Base-by-base conservation (phyloP, 805 yeast genomes). In the Schwanniomyces sp. region DNA sequence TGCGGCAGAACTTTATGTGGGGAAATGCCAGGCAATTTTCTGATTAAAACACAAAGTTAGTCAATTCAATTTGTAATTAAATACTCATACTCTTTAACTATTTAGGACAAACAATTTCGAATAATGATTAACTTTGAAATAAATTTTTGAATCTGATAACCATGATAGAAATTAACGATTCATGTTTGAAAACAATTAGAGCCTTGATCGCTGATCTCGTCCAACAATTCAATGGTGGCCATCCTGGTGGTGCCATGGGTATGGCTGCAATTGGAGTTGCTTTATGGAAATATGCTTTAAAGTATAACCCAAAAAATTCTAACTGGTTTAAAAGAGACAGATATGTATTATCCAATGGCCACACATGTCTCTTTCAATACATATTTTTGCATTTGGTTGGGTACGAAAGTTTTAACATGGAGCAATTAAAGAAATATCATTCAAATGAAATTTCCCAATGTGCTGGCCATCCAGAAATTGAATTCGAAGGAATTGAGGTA, bases 381-480 rank as follows among this genome's bases (percentile, higher is more conserved):
- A 74, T 91, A 32, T 69, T 92, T 72, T 78, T 92, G 62, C 94
- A 88, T 70, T 77, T 94, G 62, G 82, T 82, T 63, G 98, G 98
- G 52, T 92, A 82, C 78, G 86, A 81, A 48, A 58, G 57, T 61
- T 74, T 84, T 65, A 63, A 88, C 48, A 69, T 92, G 56, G 96
- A 90, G 39, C 98, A 92, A 72, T 79, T 92, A 72, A 86, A 91
- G 79, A 70, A 79, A 52, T 94, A 69, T 92, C 78, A 87, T 97
- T 80, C 95, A 88, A 74, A 72, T 91, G 57, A 55, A 63, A 78
- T 80, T 66, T 91, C 98, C 55, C 86, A 84, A 75, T 86, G 96
- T 52, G 98, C 99, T 43, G 99, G 99, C 59, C 99, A 92, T 76
- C 99, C 99, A 48, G 99, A 92, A 78, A 81, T 75, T 52, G 95